Base-by-base conservation (phyloP, 2,329 filamentous ascomycete genomes). In the Aureobasidium sp. region DNA sequence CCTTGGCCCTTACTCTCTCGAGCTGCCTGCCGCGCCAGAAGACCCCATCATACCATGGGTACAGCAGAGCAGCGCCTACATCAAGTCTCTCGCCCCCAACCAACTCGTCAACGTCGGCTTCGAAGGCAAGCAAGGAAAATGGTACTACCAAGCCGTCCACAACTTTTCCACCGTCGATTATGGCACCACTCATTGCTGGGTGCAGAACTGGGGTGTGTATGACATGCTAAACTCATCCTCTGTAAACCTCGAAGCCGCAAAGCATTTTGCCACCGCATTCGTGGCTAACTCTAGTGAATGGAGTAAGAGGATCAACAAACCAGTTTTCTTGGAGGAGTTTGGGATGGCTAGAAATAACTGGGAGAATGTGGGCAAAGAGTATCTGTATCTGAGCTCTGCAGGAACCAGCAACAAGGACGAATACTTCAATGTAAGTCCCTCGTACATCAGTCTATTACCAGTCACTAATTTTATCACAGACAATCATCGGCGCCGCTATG, bases 331-430 rank as follows among this genome's bases (percentile, higher is more conserved):
- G 3, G 73, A 76, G 54, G 74, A 76, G 47, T 75, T 76, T 47
- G 74, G 74, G 11, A 75, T 75, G 72, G 73, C 73, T 2, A 65
- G 74, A 14, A 70, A 76, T 61, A 76, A 76, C 37, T 76, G 74
- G 74, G 67, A 72, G 66, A 75, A 75, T 59, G 65, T 64, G 40
- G 66, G 68, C 3, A 70, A 70, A 27, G 72, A 74, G 47, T 76
- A 75, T 62, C 67, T 69, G 2, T 76, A 76, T 47, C 63, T 74
- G 12, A 72, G 70, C 47, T 69, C 66, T 27, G 73, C 73, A 1
- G 65, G 64, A 0, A 75, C 73, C 1, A 68, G 68, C 14, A 70
- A 76, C 62, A 76, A 74, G 62, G 73, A 76, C 57, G 67, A 68
- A 2, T 76, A 76, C 56, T 75, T 75, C 49, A 63, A 66, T 12